Base-by-base conservation (phyloP, 139 green algal genomes). In the Tetratostichococcus sp. region DNA sequence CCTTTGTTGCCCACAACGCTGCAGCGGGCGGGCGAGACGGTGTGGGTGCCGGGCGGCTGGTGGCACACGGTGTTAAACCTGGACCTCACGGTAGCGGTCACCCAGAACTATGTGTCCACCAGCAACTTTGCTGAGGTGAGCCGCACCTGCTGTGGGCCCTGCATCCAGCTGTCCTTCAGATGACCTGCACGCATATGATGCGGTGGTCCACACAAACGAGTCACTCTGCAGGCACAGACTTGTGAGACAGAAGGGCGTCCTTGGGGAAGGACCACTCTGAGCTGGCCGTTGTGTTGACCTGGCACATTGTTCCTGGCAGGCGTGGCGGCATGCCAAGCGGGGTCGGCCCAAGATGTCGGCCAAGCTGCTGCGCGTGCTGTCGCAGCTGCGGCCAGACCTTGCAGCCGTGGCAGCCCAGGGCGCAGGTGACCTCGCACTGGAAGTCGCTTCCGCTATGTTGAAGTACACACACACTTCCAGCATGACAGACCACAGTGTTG, bases 1-100 rank as follows among this genome's bases (percentile, higher is more conserved):
- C 8, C 6, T 11, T 50, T 50, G 8, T 50, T 50, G 39, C 8
- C 11, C 8, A 50, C 39, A 50, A 21, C 39, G 11, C 39, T 70
- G 77, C 77, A 86, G 77, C 32, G 65, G 4, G 84, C 92, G 2
- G 91, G 91, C 17, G 89, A 93, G 71, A 93, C 86, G 14, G 80
- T 95, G 43, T 94, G 84, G 78, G 90, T 95, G 73, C 90, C 90
- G 0, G 80, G 79, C 25, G 87, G 90, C 30, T 95, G 91, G 90
- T 93, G 86, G 89, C 91, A 95, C 77, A 82, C 82, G 14, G 91
- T 92, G 30, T 76, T 96, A 1, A 96, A 96, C 72, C 78, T 96
- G 32, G 87, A 94, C 73, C 35, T 89, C 17, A 93, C 90, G 0
- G 43, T 95, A 5, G 91, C 90, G 1, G 86, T 96, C 16, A 95